Evolutionary conservation across 805 yeast genomes (phyloP).

Genomic region (Kodamaea kakaduensis): DNA sequence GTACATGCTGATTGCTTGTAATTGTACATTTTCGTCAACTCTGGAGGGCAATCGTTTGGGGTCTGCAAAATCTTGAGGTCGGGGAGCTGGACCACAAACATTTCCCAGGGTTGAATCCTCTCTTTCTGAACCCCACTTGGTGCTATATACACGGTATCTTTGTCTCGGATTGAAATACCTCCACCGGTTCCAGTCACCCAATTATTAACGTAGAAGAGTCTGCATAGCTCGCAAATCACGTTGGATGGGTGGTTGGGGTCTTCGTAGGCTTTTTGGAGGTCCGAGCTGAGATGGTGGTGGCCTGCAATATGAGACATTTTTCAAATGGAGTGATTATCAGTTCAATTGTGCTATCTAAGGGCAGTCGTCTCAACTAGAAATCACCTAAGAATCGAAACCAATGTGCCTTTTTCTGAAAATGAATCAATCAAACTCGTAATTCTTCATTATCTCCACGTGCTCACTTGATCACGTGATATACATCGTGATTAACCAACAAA

Average conservation of each 20-base stretch:
- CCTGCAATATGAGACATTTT: no score
- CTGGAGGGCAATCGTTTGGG: slow-evolving; percentile 48
- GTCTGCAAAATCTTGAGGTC: slow-evolving; percentile 49
- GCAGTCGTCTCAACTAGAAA: no score
- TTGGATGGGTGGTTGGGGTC: slow-evolving; percentile 50
- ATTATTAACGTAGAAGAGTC: slow-evolving; percentile 68
- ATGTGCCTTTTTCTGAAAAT: no score
- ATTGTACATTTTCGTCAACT: slow-evolving; percentile 34
- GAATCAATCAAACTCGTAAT: no score
- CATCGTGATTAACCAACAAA: no score
- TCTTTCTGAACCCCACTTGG: slow-evolving; percentile 98
- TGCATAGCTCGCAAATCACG: slow-evolving; percentile 77
- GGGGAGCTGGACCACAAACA: slow-evolving; percentile 68
- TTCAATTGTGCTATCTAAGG: not conserved
- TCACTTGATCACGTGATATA: no score
- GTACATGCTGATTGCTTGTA: slow-evolving; percentile 93
- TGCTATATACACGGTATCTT: slow-evolving; percentile 62
- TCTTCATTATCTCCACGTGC: no score
- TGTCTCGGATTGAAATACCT: slow-evolving; percentile 72
- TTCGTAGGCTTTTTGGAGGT: slow-evolving; percentile 5
- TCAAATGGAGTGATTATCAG: not conserved
- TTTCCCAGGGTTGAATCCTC: slow-evolving; percentile 71
- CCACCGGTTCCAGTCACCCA: slow-evolving; percentile 98
- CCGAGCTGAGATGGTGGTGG: slow-evolving; percentile 5
- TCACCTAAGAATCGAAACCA: no score